Base-by-base conservation (phyloP, 805 yeast genomes). In the Saitoella complicata region DNA sequence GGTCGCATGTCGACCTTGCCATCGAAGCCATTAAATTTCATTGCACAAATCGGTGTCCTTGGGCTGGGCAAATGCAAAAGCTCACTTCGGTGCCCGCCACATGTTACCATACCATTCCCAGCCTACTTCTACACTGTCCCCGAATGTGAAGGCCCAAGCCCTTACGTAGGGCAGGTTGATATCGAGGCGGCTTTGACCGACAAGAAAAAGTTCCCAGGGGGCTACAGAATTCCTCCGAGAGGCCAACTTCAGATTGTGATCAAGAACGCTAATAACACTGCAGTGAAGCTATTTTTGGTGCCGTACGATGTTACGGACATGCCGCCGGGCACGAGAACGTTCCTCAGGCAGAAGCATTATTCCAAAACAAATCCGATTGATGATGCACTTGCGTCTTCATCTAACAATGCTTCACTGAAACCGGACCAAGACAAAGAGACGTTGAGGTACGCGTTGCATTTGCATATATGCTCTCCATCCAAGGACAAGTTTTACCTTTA, bases 191-290 rank as follows among this genome's bases (percentile, higher is more conserved):
- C 29, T 32, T 13, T 8, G 38, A n/a, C 21, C 32, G 41, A 39
- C 42, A 34, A 34, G 38, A 30, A 38, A 38, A 37, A 36, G 39
- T 35, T 31, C 31, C 6, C 12, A 5, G 32, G 36, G 8, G 11
- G 11, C 11, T 58, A 57, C 46, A 40, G 57, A 37, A 53, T 61
- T 31, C 65, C 65, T 32, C 45, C 50, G n/a, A 45, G 50, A 8
- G 65, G 65, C 4, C 56, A 56, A 48, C 39, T 61, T 30, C 65
- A 61, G 45, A 49, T 61, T 11, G 55, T 59, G n/a, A 47, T 61
- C 2, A 56, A 60, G 33, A 59, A 61, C 42, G 46, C 53, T 12
- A 53, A 58, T 33, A 50, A 54, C 32, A 61, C 62, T 0, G 58
- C 63, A 4, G 55, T 58, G n/a, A 55, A 51, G 36, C 41, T 60